Conservation (phyloP, 2,329 filamentous ascomycete species). For the Colletotrichum simmondsii region DNA sequence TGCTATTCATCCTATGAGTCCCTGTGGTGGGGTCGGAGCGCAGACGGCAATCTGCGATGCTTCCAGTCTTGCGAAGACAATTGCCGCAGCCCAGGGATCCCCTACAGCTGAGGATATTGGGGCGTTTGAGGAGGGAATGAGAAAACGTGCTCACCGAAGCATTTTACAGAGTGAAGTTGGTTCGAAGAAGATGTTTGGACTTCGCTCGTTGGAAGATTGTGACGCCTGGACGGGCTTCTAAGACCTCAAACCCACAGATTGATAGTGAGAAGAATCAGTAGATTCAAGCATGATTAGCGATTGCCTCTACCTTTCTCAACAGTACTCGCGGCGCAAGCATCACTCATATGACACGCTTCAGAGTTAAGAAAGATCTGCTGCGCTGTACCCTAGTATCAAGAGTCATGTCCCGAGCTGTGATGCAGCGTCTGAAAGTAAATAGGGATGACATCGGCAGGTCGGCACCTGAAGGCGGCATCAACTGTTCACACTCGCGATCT, state of each 20-base stretch:
- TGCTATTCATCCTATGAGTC: conserved; percentile 68
- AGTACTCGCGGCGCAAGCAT: too few relatives aligned
- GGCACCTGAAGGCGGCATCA: too few relatives aligned
- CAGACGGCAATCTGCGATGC: conserved; percentile 17
- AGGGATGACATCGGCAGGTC: too few relatives aligned
- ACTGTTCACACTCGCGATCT: too few relatives aligned
- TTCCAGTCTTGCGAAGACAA: not conserved
- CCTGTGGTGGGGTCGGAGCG: conserved; percentile 62
- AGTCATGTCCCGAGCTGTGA: too few relatives aligned
- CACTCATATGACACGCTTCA: too few relatives aligned
- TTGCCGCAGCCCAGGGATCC: not conserved
- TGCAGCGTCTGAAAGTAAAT: too few relatives aligned
- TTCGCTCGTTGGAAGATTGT: conserved; percentile 3
- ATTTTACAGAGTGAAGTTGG: conserved; percentile 15
- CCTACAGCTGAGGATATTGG: not conserved
- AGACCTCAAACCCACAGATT: not conserved
- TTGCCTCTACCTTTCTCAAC: too few relatives aligned
- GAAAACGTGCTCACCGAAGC: not conserved
- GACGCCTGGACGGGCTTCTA: not conserved
- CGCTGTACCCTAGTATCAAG: too few relatives aligned
- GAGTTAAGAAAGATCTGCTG: too few relatives aligned
- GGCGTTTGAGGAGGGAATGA: conserved; percentile 8
- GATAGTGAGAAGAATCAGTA: too few relatives aligned
- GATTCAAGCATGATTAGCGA: too few relatives aligned
- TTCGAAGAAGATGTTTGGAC: conserved; percentile 19